phyloP scores from a whole-genome alignment of 1,284 basidiomycete species.

The Puccinia novopanici region DNA sequence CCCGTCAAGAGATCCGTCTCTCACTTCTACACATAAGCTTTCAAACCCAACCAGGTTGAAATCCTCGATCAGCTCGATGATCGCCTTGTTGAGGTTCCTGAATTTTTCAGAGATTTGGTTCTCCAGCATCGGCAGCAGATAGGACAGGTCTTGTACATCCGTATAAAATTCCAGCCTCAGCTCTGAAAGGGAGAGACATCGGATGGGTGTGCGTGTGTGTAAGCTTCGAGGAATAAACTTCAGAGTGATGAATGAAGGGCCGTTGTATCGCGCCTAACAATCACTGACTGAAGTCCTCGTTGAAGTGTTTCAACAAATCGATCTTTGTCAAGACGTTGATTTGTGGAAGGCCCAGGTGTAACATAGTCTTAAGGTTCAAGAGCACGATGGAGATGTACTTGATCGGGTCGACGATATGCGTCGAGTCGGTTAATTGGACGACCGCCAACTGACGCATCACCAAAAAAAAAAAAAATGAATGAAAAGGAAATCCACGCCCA shows the following conservation, averaged over 20 bases:
- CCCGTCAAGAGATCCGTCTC: not conserved
- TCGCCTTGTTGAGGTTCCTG: conserved; percentile 77
- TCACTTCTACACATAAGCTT: conserved; percentile 83
- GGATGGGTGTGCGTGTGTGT: not conserved
- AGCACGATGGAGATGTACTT: conserved; percentile 93
- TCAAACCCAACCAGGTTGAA: conserved; percentile 94
- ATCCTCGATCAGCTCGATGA: conserved; percentile 89
- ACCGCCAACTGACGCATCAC: conserved; percentile 72
- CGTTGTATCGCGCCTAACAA: not conserved
- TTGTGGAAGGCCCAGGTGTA: conserved; percentile 96
- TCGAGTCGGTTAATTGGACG: conserved; percentile 92
- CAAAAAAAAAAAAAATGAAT: no score
- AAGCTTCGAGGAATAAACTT: not conserved
- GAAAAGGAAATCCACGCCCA: not conserved
- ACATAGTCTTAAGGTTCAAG: conserved; percentile 89
- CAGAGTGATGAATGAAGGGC: not conserved
- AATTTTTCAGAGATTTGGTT: conserved; percentile 60
- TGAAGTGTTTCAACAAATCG: conserved; percentile 75
- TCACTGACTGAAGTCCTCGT: conserved; percentile 75
- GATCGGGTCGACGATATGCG: conserved; percentile 91
- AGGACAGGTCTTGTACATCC: conserved; percentile 90
- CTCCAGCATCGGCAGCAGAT: conserved; percentile 75
- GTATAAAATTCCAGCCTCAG: conserved; percentile 99
- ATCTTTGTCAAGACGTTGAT: conserved; percentile 96
- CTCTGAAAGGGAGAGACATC: conserved; percentile 63